Base-by-base conservation (phyloP, 2,329 filamentous ascomycete genomes). In the Colletotrichum tropicicola region DNA sequence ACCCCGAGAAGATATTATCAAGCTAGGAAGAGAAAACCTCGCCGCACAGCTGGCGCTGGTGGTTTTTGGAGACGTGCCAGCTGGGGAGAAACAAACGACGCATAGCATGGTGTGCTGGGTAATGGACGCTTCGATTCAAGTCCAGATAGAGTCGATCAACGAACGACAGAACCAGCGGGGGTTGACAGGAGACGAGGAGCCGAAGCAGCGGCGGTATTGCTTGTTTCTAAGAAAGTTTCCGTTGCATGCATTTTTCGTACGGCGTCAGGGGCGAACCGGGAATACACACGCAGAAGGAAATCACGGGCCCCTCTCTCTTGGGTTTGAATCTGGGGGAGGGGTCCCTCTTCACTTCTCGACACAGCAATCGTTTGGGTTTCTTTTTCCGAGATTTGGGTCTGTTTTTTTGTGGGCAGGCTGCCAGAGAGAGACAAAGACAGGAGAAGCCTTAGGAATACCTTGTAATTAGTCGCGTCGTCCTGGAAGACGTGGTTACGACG, bases 1-100 rank as follows among this genome's bases (percentile, higher is more conserved):
- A 66, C 63, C 62, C 61, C 32, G 25, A 41, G 32, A 17, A 48
- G 43, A 44, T 39, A 43, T 21, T 28, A 48, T 39, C 25, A 25
- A 35, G n/a, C 10, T 32, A 30, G 32, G n/a, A 39, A 13, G n/a
- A 17, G 12, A 13, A 21, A 30, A 49, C 15, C 8, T 9, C 27
- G 51, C 9, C 4, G 3, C 6, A 4, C 27, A 41, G 15, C n/a
- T 44, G 37, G 9, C 4, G 13, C 30, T 32, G 6, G 30, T 7
- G 30, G 12, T 32, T 6, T 7, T 43, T 43, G n/a, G n/a, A 43
- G n/a, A 21, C 39, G 7, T 37, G 30, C 19, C 30, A 54, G n/a
- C 30, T 15, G 48, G 32, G 12, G 32, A 35, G 12, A 23, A 23
- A 35, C n/a, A n/a, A n/a, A n/a, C n/a, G n/a, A 12, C 27, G 28